Base-by-base conservation (phyloP, 208 protist genomes). In the Spongospora subterranea region DNA sequence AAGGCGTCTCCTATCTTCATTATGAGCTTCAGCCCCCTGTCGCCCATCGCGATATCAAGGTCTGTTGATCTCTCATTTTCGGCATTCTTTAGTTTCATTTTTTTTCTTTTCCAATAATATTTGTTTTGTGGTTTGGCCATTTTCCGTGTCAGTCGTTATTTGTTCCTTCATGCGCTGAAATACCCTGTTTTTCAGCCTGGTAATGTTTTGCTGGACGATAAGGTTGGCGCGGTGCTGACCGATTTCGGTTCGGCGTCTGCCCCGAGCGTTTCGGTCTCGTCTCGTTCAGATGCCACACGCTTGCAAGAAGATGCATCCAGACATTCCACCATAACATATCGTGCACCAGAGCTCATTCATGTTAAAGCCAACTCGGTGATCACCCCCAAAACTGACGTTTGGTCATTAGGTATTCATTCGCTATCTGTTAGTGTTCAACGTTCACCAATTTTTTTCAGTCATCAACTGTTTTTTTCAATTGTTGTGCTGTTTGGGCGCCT, bases 181-280 rank as follows among this genome's bases (percentile, higher is more conserved):
- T n/a, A n/a, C n/a, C n/a, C n/a, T n/a, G 50, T 60, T 60, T 24
- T 29, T 60, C 24, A 82, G 71, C 71, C 71, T 45, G 71, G 71
- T 13, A 82, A 82, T 43, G 71, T 82, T 82, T n/a, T 82, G n/a
- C 71, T 82, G 6, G 71, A 82, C 35, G 71, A 82, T n/a, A 82
- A 82, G 71, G 71, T 35, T 6, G 71, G 71, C 17, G 71, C 71
- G 11, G 35, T 82, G 6, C 71, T 82, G n/a, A 82, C 71, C 35
- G 71, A 82, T 82, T 82, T 82, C 71, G 71, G 71, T 45, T 82
- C 71, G 40, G 40, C 71, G n/a, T 6, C 35, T 6, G 17, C 35
- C n/a, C 17, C 71, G 6, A 20, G 11, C 35, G 71, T 82, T n/a
- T 20, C 6, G 35, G 71, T 82, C 71, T 6, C 35, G 35, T 40